A percentile compares a stretch with the other conserved stretches of the same genome.
Conservation (phyloP, 2,329 filamentous ascomycete species). For the Talaromyces sp. region DNA sequence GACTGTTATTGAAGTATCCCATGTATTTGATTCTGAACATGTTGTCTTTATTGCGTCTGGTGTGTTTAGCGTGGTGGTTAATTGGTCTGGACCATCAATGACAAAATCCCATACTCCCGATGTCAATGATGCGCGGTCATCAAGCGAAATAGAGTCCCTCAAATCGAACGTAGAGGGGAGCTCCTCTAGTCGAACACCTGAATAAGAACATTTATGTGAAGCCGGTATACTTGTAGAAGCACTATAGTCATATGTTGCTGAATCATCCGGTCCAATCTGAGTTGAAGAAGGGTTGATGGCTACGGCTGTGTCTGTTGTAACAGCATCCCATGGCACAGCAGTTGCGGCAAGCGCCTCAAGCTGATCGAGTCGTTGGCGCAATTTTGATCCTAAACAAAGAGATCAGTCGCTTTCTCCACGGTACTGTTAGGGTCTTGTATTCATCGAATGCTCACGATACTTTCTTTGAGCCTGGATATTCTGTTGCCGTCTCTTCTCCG, state of each 20-base stretch:
- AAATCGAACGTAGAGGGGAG: neutral
- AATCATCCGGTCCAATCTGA: neutral
- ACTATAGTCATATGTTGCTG: neutral
- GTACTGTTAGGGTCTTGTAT: neutral
- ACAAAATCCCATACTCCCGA: neutral
- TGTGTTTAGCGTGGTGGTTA: neutral
- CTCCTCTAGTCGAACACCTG: neutral
- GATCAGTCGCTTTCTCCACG: neutral
- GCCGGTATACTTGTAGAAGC: neutral
- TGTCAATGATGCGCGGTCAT: neutral
- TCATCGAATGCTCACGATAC: neutral
- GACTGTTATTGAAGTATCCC: neutral
- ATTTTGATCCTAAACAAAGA: neutral
- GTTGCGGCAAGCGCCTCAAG: neutral
- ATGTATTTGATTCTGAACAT: neutral
- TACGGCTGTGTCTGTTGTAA: neutral
- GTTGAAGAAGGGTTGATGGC: neutral
- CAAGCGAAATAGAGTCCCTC: neutral
- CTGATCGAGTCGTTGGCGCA: neutral
- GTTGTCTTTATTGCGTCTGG: neutral
- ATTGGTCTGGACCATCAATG: neutral
- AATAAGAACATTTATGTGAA: neutral
- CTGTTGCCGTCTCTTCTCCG: neutral
- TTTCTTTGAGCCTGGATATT: neutral
- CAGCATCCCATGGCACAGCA: neutral